Percentiles rank a stretch among this genome's conserved stretches.
phyloP scores from a whole-genome alignment of 169 alveolate species.

The Plasmodium coatneyi region DNA sequence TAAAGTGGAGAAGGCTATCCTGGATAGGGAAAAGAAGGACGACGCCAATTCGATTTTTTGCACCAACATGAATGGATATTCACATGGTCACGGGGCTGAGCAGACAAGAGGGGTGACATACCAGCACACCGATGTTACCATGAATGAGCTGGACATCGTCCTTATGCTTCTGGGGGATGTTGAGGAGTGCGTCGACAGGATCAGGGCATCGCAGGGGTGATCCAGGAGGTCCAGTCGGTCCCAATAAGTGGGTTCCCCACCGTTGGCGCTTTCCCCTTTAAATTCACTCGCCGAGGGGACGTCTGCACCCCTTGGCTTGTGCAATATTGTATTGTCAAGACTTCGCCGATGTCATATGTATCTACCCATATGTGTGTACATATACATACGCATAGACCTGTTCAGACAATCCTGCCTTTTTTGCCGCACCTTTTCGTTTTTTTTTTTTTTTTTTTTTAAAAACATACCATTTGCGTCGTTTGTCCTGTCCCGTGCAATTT shows the following conservation, averaged over 20 bases:
- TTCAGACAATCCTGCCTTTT: not conserved
- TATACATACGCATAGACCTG: not conserved
- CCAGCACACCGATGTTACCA: not conserved
- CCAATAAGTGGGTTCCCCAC: not conserved
- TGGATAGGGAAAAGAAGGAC: slow-evolving; percentile 11
- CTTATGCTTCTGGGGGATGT: not conserved
- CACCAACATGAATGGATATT: not conserved
- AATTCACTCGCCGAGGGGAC: not conserved
- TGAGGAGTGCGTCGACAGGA: not conserved
- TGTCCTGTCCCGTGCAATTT: not conserved
- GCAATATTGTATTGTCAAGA: not conserved
- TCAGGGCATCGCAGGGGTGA: not conserved
- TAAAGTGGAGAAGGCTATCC: slow-evolving; percentile 42
- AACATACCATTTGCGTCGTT: not conserved
- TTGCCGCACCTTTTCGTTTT: not conserved
- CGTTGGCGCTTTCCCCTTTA: not conserved
- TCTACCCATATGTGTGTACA: not conserved
- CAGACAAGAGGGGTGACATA: not conserved
- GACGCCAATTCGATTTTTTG: not conserved
- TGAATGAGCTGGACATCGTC: not conserved
- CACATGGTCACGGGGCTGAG: not conserved
- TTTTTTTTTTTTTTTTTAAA: not conserved
- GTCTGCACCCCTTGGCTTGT: not conserved
- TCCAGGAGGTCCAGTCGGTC: not conserved
- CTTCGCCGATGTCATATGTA: not conserved